A percentile compares a stretch with the other conserved stretches of the same genome.
phyloP scores from a whole-genome alignment of 2,329 filamentous ascomycete genomes.

The Chalaropsis ovoidea region DNA sequence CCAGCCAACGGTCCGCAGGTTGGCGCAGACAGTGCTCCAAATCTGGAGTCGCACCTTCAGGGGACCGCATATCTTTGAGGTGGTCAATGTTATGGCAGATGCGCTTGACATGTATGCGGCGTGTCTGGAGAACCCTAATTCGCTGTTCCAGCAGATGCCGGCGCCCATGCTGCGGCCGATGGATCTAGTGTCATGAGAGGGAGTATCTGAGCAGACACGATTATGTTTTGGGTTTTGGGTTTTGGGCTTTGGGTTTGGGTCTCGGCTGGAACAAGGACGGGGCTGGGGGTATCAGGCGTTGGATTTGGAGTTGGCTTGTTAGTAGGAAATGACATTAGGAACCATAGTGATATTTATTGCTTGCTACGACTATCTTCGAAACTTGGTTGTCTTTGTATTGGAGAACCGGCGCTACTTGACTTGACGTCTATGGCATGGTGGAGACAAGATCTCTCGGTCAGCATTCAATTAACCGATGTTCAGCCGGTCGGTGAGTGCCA shows the following conservation, averaged over 20 bases:
- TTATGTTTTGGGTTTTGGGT: neutral
- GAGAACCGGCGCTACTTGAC: no score
- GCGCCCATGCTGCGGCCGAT: slow-evolving; percentile 16
- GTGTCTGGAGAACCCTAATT: slow-evolving; percentile 42
- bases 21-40: slow-evolving; percentile 48
- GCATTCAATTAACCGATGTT: neutral
- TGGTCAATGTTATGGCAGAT: slow-evolving; percentile 48
- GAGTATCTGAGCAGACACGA: neutral
- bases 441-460: neutral
- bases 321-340: no score
- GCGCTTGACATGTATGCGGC: slow-evolving; percentile 50
- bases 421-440: no score
- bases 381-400: no score
- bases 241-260: neutral
- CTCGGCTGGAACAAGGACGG: neutral
- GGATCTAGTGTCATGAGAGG: slow-evolving; percentile 11
- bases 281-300: no score
- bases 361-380: no score
- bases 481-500: neutral
- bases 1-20: slow-evolving; percentile 43
- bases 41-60: slow-evolving; percentile 55
- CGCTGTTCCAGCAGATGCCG: slow-evolving; percentile 8
- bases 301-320: no score
- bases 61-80: slow-evolving; percentile 51
- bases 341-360: no score